Evolutionary conservation across 2,329 filamentous ascomycete species (phyloP).

Genomic region (Emergomyces orientalis): DNA sequence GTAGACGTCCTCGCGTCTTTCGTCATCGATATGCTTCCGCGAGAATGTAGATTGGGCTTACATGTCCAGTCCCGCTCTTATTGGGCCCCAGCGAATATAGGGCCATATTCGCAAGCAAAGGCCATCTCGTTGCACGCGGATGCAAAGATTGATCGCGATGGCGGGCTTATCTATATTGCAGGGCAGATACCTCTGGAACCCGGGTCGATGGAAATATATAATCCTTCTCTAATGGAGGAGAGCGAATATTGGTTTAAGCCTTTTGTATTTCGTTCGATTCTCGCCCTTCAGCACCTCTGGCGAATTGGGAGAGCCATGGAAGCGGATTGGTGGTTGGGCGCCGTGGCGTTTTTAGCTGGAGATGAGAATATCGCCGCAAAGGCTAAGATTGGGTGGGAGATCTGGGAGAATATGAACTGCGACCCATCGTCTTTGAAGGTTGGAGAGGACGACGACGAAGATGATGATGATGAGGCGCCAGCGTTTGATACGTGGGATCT

Average conservation of each 20-base stretch:
- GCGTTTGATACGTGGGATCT: slow-evolving; percentile 45
- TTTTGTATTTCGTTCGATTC: slow-evolving; percentile 51
- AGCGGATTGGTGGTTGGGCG: slow-evolving; percentile 65
- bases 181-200: slow-evolving; percentile 88
- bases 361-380: slow-evolving; percentile 25
- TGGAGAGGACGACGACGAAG: slow-evolving; percentile 8
- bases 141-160: slow-evolving; percentile 16
- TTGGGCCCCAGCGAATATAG: slow-evolving; percentile 97
- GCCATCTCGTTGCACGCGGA: slow-evolving; percentile 38
- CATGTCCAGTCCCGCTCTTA: slow-evolving; percentile 92
- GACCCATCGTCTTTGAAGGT: slow-evolving; percentile 9
- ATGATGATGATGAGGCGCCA: slow-evolving; percentile 35
- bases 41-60: slow-evolving; percentile 43
- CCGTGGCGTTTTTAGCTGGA: slow-evolving; percentile 61
- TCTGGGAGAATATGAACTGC: slow-evolving; percentile 39
- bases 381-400: slow-evolving; percentile 31
- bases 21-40: slow-evolving; percentile 33
- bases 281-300: slow-evolving; percentile 84
- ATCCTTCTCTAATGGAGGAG: slow-evolving; percentile 17
- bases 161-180: slow-evolving; percentile 56
- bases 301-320: slow-evolving; percentile 65
- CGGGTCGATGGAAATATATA: slow-evolving; percentile 55
- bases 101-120: slow-evolving; percentile 88
- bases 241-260: slow-evolving; percentile 22
- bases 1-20: slow-evolving; percentile 54